Evolutionary conservation across 371 early-diverging fungal species (phyloP), one percentile per base, ranked within the genome.

Genomic region (Circinella umbellata): DNA sequence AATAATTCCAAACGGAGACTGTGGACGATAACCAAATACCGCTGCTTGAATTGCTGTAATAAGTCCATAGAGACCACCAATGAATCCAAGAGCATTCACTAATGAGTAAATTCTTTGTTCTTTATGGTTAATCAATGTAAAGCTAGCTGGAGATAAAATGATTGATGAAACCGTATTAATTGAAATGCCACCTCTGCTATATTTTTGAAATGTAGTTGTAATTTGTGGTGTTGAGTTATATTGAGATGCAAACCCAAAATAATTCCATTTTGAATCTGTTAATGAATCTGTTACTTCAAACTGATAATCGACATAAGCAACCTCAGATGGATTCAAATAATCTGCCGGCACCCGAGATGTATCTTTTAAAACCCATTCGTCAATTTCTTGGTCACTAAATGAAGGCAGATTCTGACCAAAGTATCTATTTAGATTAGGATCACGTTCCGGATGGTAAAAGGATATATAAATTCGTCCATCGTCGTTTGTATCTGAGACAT

Each of bases 21-120:
- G 73, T 15, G 80, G 78, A 66, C 80, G 76, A 49, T 72, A 80
- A 3, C 80, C 80, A 65, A 80, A 80, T 13, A 80, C 63, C 49
- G 69, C 39, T 9, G 76, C 66, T 46, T 80, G 80, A 20, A 80
- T 46, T 0, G 72, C 73, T 35, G 77, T 61, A 17, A 80, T 72
- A 6, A 80, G 61, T 34, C 80, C 76, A 49, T 74, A 74, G 0
- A 80, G 72, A 68, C 80, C 80, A 71, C 80, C 80, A 3, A 72
- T 53, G 14, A 74, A 73, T 4, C 74, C 80, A 47, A 76, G 53
- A 0, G 70, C 78, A 14, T 73, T 76, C 0, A 80, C 34, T 0
- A 80, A 65, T 3, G 76, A 64, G 20, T 66, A 77, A 10, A 73
- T 68, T 47, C 69, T 73, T 48, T 74, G 73, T n/a, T 80, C 78